Base-by-base conservation (phyloP, 306 rosid genomes). In the Lathyrus oleraceus region DNA sequence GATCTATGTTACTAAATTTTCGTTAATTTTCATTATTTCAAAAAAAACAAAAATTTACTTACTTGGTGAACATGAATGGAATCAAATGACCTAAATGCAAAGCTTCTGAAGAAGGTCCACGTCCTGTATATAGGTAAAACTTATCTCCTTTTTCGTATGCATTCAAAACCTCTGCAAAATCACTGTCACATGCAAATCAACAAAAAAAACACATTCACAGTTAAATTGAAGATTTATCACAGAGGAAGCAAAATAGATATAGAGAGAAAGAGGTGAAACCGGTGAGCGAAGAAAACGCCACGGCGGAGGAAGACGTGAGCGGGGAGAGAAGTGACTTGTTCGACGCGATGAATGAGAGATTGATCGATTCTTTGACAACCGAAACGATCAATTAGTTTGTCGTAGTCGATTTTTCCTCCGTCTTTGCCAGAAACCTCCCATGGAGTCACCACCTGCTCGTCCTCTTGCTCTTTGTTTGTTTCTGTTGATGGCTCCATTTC, bases 61-160 rank as follows among this genome's bases (percentile, higher is more conserved):
- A 92, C 96, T 83, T 89, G 21, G 96, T 94, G 79, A 94, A 94
- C 98, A 90, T 87, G 77, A 94, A 90, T 7, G 98, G 98, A 53
- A 94, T 47, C 62, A 94, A 72, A 80, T 94, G 98, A 3, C 97
- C 97, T 62, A 94, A 84, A 85, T 90, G 98, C 87, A 94, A 77
- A 36, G 96, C 85, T 81, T 94, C 98, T 0, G 98, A 94, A 35
- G 98, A 94, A 7, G 97, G 95, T 3, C 98, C 98, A 20, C 98
- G 82, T 30, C 98, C 97, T 0, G 97, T 90, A 66, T 94, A 94
- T 74, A 90, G 69, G 79, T 94, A 94, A 65, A 94, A 94, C 78
- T 87, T 90, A 20, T 90, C 94, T 0, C 97, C 98, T 9, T 76
- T 81, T 75, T 90, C 98, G 15, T 77, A 88, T 1, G 81, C 85